Evolutionary conservation across 225 moss, liverwort and hornwort genomes (phyloP).

Genomic region (Takakia lepidozioides): DNA sequence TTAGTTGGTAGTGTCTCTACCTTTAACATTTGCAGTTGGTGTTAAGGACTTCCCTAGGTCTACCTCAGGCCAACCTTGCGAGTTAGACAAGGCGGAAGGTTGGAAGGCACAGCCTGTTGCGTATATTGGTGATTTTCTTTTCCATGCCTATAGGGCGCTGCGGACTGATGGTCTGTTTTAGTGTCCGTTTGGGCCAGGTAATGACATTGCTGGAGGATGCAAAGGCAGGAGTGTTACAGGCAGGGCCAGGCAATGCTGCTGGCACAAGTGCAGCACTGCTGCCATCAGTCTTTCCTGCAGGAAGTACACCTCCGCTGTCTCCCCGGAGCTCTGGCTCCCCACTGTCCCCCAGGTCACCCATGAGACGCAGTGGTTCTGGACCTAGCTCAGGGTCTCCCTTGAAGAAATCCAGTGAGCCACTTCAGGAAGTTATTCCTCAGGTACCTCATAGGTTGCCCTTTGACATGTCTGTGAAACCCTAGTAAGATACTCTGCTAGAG

Average conservation of each 20-base stretch:
- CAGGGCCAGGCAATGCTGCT: constrained; percentile 47
- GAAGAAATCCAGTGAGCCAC: constrained; percentile 68
- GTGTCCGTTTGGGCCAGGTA: constrained; percentile 54
- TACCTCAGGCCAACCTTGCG: too few species aligned
- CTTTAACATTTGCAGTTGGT: too few species aligned
- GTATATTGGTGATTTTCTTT: too few species aligned
- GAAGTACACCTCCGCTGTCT: constrained; percentile 82
- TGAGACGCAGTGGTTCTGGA: constrained; percentile 72
- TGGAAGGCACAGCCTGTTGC: too few species aligned
- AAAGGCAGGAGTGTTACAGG: constrained; percentile 37
- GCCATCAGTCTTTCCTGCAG: constrained; percentile 55
- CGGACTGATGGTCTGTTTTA: too few species aligned
- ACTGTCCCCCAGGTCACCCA: constrained; percentile 78
- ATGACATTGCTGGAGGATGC: constrained; percentile 81
- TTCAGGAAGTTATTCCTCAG: constrained; percentile 94
- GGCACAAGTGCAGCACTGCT: constrained; percentile 33
- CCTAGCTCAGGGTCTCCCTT: constrained; percentile 75
- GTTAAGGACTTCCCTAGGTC: too few species aligned
- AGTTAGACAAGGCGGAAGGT: too few species aligned
- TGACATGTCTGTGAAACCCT: too few species aligned
- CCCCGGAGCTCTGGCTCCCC: constrained; percentile 75
- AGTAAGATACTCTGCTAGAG: not conserved
- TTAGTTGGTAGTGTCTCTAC: too few species aligned
- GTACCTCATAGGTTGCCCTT: constrained; percentile 65
- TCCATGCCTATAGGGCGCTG: too few species aligned